Base-by-base conservation (phyloP, 352 stramenopile genomes). In the Globisporangium yorkense region DNA sequence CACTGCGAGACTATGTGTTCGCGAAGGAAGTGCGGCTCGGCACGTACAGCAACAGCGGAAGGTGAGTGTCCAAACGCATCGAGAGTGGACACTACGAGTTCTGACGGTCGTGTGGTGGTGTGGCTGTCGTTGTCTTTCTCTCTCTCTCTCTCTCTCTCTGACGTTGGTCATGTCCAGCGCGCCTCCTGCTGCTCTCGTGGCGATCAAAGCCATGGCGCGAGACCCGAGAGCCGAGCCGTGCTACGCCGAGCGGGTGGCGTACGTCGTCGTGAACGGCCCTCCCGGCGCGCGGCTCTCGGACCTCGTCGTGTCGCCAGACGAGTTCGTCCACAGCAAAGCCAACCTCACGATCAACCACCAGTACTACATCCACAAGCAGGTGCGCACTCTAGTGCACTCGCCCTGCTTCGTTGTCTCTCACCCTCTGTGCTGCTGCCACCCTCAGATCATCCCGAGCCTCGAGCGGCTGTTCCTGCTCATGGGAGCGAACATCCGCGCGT, bases 321-420 rank as follows among this genome's bases (percentile, higher is more conserved):
- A 96, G 43, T 77, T 89, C 20, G 59, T 84, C 13, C 66, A 72
- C 54, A 47, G 66, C 21, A 77, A 75, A 46, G 46, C 63, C 55
- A 67, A 60, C 15, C 63, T 84, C 57, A 74, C 70, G n/a, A 71
- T 97, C 60, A 97, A 97, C 63, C 84, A 92, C 54, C 84, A 96
- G 62, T 97, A 97, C 73, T 97, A 97, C 69, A 94, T 97, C 60
- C 75, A 89, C 57, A 97, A 97, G 59, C 85, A 91, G 71, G 77
- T 89, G 56, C 43, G 60, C 54, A 7, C 2, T 18, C 18, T 21
- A 18, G 47, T n/a, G 18, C 31, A 33, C 6, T 8, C 8, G 0
- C 10, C n/a, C 31, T 5, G 21, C 20, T 40, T 9, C 56, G 20
- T 24, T 52, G 9, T 48, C 9, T 29, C 7, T 2, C 31, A 3